Base-by-base conservation (phyloP, 2,329 filamentous ascomycete genomes). In the Aspergillus tubingensis region DNA sequence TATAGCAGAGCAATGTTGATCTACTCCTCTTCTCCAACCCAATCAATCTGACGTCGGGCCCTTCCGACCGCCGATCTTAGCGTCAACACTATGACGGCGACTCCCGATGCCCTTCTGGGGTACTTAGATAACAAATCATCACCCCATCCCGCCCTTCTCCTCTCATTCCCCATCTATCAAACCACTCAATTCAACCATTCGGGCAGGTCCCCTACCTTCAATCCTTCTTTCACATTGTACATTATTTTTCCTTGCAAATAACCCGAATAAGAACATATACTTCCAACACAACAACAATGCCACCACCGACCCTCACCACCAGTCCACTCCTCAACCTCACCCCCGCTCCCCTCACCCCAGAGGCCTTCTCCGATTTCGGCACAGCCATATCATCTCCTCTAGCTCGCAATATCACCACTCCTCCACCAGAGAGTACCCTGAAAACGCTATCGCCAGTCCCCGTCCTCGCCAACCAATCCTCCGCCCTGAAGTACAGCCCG, bases 401-500 rank as follows among this genome's bases (percentile, higher is more conserved):
- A 19, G 81, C 83, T 62, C 83, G 85, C 47, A 76, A 81, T 70
- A 73, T 87, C 65, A 74, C 73, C 65, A 59, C 83, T 8, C 62
- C 72, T 0, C 75, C 77, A n/a, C 51, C 69, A 21, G 77, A 83
- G 64, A 82, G 85, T 54, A 81, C 79, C 57, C 76, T 76, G 66
- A 65, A 66, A 63, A 74, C 67, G 71, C 71, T 69, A 61, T 23
- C 79, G 69, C 80, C 81, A 64, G 80, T 84, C 58, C 79, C 88
- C 4, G 82, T 86, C 3, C 85, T 88, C 50, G 85, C 85, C 49
- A 98, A 98, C 81, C 93, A 98, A 80, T 91, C 91, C 70, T 89
- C 88, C 21, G 94, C 95, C 15, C 86, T 94, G 71, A 96, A 96
- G 76, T 96, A 95, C 77, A 84, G 88, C 62, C 85, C 91, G 71